Base-by-base conservation (phyloP, 23 red algal genomes). In the Rhodosorus marinus region DNA sequence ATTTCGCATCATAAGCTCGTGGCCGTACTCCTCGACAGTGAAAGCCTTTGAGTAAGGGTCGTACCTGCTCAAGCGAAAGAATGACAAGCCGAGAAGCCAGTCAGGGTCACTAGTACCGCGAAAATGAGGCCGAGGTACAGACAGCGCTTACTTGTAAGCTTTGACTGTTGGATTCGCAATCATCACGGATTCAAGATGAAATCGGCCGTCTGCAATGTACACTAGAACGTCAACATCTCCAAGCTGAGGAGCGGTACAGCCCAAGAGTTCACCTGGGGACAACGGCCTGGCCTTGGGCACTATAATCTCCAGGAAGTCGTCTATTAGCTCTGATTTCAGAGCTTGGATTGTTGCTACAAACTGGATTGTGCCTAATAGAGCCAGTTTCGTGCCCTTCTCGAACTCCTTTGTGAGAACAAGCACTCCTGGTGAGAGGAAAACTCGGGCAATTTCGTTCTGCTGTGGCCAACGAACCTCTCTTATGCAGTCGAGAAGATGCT, bases 191-290 rank as follows among this genome's bases (percentile, higher is more conserved):
- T 98, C 90, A 9, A 98, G 69, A 48, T 98, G 90, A 51, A 98
- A 98, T 17, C 90, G 69, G 8, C 90, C 90, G 51, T 98, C 90
- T 9, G 63, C 90, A 5, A 98, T 69, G 21, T 98, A 98, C 2
- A 98, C 47, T 14, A 98, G 47, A 5, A 58, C 76, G 29, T 59
- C 51, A 20, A 6, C 20, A 3, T 55, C 72, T 14, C 35, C 52
- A 29, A 98, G 34, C 11, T 31, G 47, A 9, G 90, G 90, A 14
- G 76, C 64, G 19, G 90, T 98, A 63, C 90, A 98, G 28, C 90
- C 90, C 8, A 98, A 75, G 9, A 98, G 51, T 45, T 98, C 90
- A n/a, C 79, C 90, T 6, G 77, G 90, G 38, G 90, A 98, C 59
- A 98, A 60, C 2, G 90, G 90, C 26, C 62, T 59, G 3, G 51